Base-by-base conservation (phyloP, 192 early-diverging fungal genomes). In the Oehlia diaphana region DNA sequence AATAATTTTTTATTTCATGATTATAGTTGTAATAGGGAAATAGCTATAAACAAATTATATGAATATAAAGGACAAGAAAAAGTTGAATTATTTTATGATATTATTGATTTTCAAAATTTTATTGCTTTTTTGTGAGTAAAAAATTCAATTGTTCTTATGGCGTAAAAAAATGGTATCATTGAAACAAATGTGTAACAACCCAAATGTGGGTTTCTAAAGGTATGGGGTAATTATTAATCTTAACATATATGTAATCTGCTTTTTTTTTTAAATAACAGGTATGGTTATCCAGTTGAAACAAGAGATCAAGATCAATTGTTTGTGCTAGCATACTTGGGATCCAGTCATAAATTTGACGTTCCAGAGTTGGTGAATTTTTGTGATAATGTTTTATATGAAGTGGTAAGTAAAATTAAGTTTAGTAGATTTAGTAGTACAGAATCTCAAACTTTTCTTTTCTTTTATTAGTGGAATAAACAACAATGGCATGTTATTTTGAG, bases 261-360 rank as follows among this genome's bases (percentile, higher is more conserved):
- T 31, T 31, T 31, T 31, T 31, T 39, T 10, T 39, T 70, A n/a
- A n/a, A 21, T 39, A 21, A 8, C 39, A 70, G 68, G 21, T 70
- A 70, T n/a, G 68, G 68, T 5, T 42, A 44, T 21, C 39, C 68
- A 10, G 47, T 70, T 4, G 19, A 70, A 70, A 39, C 33, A 44
- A 70, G 6, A 9, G 35, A 70, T n/a, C 9, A 23, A n/a, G 21
- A 70, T 42, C 33, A 70, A 21, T 70, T 70, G 6, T 70, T 42
- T 23, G 68, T 70, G 5, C 68, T 70, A 9, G 68, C 68, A n/a
- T 70, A 70, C 9, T 37, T 70, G 19, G 68, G 13, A 9, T 70
- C 37, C 19, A 70, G 19, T 6, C 31, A 70, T 42, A 70, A 70
- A 39, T 70, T 70, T 70, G 68, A 70, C 42, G 68, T 70, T n/a